A percentile compares a stretch with the other conserved stretches of the same genome.
These are phyloP conservation scores for Epichloe festucae DNA, from an alignment of 2,329 filamentous ascomycete genomes.

Conservation along the genomic window DNA sequence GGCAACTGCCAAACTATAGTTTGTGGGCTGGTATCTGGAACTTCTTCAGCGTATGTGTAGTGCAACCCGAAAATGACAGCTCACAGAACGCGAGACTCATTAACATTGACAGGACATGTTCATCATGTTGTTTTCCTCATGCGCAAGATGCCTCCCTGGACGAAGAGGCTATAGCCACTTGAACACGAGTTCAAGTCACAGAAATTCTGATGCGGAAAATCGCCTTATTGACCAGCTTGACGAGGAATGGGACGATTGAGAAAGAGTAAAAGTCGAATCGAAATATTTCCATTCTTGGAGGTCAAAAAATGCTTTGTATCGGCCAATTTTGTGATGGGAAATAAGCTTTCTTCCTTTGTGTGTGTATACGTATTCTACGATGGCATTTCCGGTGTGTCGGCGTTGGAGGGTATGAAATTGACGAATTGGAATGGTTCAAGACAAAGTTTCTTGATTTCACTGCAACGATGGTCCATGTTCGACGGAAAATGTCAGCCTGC, in stretches of 20 bases:
- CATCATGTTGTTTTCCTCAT: constrained; percentile 56
- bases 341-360: not conserved
- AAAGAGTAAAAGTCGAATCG: not conserved
- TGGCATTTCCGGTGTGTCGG: not conserved
- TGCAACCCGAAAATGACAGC: constrained; percentile 19
- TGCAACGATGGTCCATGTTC: not conserved
- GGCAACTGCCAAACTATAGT: constrained; percentile 85
- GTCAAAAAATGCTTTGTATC: not conserved
- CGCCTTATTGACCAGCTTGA: constrained; percentile 89
- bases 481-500: not conserved
- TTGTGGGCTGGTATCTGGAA: constrained; percentile 81
- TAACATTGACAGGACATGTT: constrained; percentile 42
- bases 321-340: not conserved
- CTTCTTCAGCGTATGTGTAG: constrained; percentile 55
- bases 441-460: not conserved
- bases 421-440: not conserved
- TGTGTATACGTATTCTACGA: not conserved
- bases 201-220: constrained; percentile 70
- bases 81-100: constrained; percentile 11
- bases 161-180: constrained; percentile 56
- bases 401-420: not conserved
- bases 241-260: constrained; percentile 84
- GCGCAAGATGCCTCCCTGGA: constrained; percentile 50
- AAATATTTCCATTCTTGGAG: not conserved
- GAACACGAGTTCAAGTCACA: constrained; percentile 36